Evolutionary conservation across 2,329 filamentous ascomycete genomes (phyloP), one percentile per base, ranked within the genome.

Genomic region (Hymenoscyphus occultus): DNA sequence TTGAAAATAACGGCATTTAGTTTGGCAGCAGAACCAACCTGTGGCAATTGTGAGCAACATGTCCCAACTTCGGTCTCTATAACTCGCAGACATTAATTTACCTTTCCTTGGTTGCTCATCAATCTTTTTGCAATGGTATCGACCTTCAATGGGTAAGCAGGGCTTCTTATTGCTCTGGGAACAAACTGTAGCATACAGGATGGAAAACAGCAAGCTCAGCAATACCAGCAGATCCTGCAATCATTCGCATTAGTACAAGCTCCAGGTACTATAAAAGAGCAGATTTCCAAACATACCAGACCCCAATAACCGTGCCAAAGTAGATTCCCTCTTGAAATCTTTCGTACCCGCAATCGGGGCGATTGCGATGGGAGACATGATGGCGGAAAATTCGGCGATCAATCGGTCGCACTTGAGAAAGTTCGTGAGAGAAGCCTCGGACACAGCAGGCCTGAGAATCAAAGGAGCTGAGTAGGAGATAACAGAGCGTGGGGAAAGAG

Each of bases 71-170:
- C 5, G 31, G 45, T 39, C 31, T 39, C 7, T 51, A 6, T 51
- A 7, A 28, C 12, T 22, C 7, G 45, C 31, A 32, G 16, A 40
- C 14, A 19, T 39, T 31, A 14, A 13, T 56, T 2, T 69, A 91
- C 86, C 81, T 83, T 91, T 76, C 87, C 87, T 78, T 96, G 90
- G 80, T 99, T 97, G 87, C 93, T 97, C 95, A 99, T 99, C 80
- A 99, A 87, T 72, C 95, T 92, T 85, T 99, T 99, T 69, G 95
- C 94, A 75, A 96, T 97, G 60, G 95, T 99, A 81, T 99, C 95
- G 78, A 99, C 92, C 91, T 94, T 74, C 64, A 72, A 76, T 73
- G 72, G 68, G 67, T 77, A 70, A 71, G 71, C 67, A 65, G 59
- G 32, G 16, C 19, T 57, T 54, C 64, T 68, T 68, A 65, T 69